A percentile compares a stretch with the other conserved stretches of the same genome.
phyloP scores from a whole-genome alignment of 441 rosid genomes.

The Gossypium trilobum region DNA sequence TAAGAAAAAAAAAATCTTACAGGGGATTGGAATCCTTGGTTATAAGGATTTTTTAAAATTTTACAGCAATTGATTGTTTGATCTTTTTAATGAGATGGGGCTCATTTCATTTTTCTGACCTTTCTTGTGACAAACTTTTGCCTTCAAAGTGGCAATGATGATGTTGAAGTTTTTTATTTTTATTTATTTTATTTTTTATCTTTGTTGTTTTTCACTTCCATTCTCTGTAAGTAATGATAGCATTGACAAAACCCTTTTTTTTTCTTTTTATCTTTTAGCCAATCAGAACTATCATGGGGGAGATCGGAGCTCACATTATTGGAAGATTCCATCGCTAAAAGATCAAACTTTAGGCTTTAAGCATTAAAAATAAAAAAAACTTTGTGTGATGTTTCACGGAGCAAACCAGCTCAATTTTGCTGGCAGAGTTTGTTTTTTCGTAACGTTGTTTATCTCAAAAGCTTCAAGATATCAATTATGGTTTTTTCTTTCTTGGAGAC shows the following conservation, averaged over 20 bases:
- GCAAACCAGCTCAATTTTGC: slow-evolving; percentile 33
- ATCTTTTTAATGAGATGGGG: slow-evolving; percentile 12
- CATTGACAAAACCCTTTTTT: slow-evolving; percentile 23
- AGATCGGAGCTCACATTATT: slow-evolving; percentile 23
- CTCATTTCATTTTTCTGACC: slow-evolving; percentile 13
- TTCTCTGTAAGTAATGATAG: slow-evolving; percentile 37
- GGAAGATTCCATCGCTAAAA: slow-evolving; percentile 46
- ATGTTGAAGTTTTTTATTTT: slow-evolving; percentile 15
- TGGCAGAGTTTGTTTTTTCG: slow-evolving; percentile 25
- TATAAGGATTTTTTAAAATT: not conserved
- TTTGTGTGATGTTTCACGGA: slow-evolving; percentile 23
- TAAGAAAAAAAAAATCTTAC: not conserved
- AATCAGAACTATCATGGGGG: slow-evolving; percentile 22
- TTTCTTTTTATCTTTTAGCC: slow-evolving; percentile 26
- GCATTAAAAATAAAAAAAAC: slow-evolving; percentile 19
- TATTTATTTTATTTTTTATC: not conserved
- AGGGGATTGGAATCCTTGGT: not conserved
- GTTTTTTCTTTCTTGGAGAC: slow-evolving; percentile 46
- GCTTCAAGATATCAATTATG: slow-evolving; percentile 44
- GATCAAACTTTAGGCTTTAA: slow-evolving; percentile 12
- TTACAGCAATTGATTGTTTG: not conserved
- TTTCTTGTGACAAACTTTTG: slow-evolving; percentile 31
- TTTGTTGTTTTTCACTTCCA: slow-evolving; percentile 15
- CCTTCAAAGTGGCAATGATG: slow-evolving; percentile 32
- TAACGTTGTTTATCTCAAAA: slow-evolving; percentile 34